Base-by-base conservation (phyloP, 306 rosid genomes). In the Phaseolus lunatus region DNA sequence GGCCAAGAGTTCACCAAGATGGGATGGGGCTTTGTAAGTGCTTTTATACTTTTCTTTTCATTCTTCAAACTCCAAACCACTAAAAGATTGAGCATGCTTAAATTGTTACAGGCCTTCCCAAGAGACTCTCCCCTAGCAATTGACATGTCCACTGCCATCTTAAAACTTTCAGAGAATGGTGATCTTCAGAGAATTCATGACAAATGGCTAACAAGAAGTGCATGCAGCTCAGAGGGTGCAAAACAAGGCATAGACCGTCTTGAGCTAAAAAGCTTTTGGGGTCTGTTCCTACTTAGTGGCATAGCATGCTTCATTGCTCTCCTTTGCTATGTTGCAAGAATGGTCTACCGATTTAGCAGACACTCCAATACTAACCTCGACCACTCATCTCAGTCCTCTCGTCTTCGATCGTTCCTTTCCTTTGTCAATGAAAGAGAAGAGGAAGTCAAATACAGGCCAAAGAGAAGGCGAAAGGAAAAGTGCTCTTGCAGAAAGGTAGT, bases 21-120 rank as follows among this genome's bases (percentile, higher is more conserved):
- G 47, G 94, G 96, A 1, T 92, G 97, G 97, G 97, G 97, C 66
- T 92, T 88, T 87, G 97, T 92, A 86, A 92, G 97, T n/a, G n/a
- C n/a, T n/a, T n/a, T n/a, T n/a, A n/a, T n/a, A n/a, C n/a, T n/a
- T n/a, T n/a, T n/a, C n/a, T n/a, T n/a, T n/a, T n/a, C n/a, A n/a
- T n/a, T n/a, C n/a, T n/a, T n/a, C n/a, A n/a, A n/a, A n/a, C n/a
- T n/a, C n/a, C n/a, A n/a, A n/a, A n/a, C n/a, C n/a, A n/a, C n/a
- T n/a, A n/a, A n/a, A n/a, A n/a, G n/a, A n/a, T 31, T 75, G 12
- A 48, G 49, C 31, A 37, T 77, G 68, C n/a, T 50, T 67, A 26
- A 15, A 18, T n/a, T 27, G 8, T 68, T 57, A 39, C 89, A 92
- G 97, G 96, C 87, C 20, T 92, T 92, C 41, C 86, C 77, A 3